A percentile compares a stretch with the other conserved stretches of the same genome.
Conservation (phyloP, 2,329 filamentous ascomycete species). For the Simplicillium sp. region DNA sequence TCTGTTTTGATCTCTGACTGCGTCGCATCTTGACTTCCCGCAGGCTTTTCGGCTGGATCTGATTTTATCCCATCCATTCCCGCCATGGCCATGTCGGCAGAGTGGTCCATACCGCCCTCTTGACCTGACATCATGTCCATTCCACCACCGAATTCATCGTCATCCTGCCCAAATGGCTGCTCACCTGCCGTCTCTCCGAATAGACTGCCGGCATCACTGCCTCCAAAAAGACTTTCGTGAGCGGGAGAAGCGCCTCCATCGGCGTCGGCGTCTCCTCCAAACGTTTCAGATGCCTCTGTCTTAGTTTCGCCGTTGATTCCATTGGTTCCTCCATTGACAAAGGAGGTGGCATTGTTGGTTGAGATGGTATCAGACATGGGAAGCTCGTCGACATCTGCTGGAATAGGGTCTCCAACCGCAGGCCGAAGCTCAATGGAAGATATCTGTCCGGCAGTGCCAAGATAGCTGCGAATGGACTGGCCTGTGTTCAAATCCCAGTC, state of each 20-base stretch:
- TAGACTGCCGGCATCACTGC: conserved; percentile 70
- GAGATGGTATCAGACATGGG: conserved; percentile 59
- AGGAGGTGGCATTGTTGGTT: conserved; percentile 60
- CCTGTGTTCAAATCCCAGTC: conserved; percentile 95
- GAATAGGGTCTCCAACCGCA: conserved; percentile 63
- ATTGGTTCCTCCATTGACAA: conserved; percentile 38
- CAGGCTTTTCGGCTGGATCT: conserved; percentile 11
- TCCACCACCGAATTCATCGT: conserved; percentile 72
- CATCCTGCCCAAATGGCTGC: conserved; percentile 66
- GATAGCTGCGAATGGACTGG: conserved; percentile 63
- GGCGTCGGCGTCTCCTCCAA: conserved; percentile 21
- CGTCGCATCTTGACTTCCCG: conserved; percentile 10
- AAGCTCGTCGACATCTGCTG: conserved; percentile 57
- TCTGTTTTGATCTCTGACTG: conserved; percentile 17
- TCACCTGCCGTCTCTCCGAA: conserved; percentile 66
- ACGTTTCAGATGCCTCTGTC: background rate
- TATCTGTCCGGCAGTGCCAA: conserved; percentile 72
- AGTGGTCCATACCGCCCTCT: conserved; percentile 31
- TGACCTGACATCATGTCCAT: conserved; percentile 47
- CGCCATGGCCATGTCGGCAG: conserved; percentile 32
- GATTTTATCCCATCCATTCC: conserved; percentile 16
- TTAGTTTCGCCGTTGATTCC: conserved; percentile 10
- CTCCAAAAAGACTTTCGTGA: conserved; percentile 73
- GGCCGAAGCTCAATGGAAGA: conserved; percentile 82
- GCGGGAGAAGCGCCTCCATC: conserved; percentile 58